Conservation (phyloP, 2,329 filamentous ascomycete species). For the Aspergillus chevalieri region DNA sequence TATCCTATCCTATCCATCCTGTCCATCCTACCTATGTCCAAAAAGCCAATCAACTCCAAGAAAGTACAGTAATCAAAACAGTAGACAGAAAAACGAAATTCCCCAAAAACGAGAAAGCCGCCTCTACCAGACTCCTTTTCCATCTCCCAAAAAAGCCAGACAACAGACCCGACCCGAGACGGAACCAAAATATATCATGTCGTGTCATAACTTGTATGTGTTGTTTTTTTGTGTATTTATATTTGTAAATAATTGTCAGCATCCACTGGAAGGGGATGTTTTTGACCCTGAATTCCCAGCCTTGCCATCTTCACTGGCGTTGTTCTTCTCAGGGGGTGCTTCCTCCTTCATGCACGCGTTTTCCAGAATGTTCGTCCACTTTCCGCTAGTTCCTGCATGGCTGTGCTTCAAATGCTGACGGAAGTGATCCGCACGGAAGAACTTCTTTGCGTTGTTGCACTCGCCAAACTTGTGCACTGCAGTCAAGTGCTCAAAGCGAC, state of each 20-base stretch:
- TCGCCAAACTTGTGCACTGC: constrained; percentile 93
- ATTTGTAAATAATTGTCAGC: constrained; percentile 15
- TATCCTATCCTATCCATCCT: too few relatives aligned
- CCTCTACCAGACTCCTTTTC: too few relatives aligned
- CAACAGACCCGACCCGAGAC: too few relatives aligned
- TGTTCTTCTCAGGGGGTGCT: constrained; percentile 23
- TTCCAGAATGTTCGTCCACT: constrained; percentile 98
- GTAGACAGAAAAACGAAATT: too few relatives aligned
- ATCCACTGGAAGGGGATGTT: constrained; percentile 15
- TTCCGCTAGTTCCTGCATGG: constrained; percentile 89
- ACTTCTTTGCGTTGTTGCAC: constrained; percentile 98
- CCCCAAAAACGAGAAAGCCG: too few relatives aligned
- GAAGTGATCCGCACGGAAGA: constrained; percentile 96
- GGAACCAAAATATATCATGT: neutral
- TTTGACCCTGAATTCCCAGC: constrained; percentile 3
- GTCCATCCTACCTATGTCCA: too few relatives aligned
- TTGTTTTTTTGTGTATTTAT: neutral
- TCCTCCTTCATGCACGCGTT: constrained; percentile 96
- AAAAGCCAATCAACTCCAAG: too few relatives aligned
- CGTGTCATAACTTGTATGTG: neutral
- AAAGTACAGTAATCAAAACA: too few relatives aligned
- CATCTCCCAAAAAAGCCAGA: too few relatives aligned
- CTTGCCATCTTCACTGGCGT: constrained; percentile 8
- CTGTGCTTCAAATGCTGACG: constrained; percentile 97
- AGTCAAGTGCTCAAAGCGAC: constrained; percentile 78